A percentile compares a stretch with the other conserved stretches of the same genome.
phyloP scores from a whole-genome alignment of 2,329 filamentous ascomycete genomes.

The Rhytidhysteron rufulum region DNA sequence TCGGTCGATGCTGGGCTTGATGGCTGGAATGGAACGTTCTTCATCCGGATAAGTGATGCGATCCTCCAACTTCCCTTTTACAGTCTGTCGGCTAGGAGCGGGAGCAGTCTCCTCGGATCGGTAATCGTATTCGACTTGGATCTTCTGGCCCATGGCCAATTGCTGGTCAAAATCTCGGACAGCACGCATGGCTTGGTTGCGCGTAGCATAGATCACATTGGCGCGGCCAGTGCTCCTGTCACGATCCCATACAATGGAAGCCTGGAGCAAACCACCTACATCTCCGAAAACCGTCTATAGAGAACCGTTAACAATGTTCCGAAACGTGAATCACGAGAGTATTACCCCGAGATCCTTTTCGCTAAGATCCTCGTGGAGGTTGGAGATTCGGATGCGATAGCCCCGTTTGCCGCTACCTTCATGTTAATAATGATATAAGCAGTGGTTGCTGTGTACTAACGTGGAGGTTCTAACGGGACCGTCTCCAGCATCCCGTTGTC shows the following conservation, averaged over 20 bases:
- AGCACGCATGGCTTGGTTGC: slow-evolving; percentile 56
- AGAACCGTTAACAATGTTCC: not conserved
- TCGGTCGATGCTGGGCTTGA: slow-evolving; percentile 68
- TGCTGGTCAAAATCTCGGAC: slow-evolving; percentile 71
- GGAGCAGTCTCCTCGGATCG: slow-evolving; percentile 12
- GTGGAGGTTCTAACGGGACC: slow-evolving; percentile 48
- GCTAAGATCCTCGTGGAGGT: slow-evolving; percentile 87
- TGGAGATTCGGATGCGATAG: slow-evolving; percentile 66
- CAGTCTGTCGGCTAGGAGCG: slow-evolving; percentile 20
- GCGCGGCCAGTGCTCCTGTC: slow-evolving; percentile 41
- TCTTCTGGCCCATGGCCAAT: not conserved
- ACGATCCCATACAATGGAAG: slow-evolving; percentile 19
- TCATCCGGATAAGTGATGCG: slow-evolving; percentile 30
- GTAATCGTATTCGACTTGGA: not conserved
- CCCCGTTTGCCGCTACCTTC: not conserved
- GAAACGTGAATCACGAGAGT: not conserved
- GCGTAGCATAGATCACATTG: slow-evolving; percentile 22
- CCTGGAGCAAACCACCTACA: not conserved
- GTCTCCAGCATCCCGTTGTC: slow-evolving; percentile 1
- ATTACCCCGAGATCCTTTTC: slow-evolving; percentile 74
- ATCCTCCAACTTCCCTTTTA: slow-evolving; percentile 12
- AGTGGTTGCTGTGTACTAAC: slow-evolving; percentile 15
- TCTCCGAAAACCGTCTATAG: not conserved
- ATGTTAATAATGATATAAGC: too few relatives aligned
- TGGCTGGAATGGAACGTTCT: slow-evolving; percentile 50